phyloP scores from a whole-genome alignment of 1,284 basidiomycete genomes.

The Stygiomarasmius scandens region DNA sequence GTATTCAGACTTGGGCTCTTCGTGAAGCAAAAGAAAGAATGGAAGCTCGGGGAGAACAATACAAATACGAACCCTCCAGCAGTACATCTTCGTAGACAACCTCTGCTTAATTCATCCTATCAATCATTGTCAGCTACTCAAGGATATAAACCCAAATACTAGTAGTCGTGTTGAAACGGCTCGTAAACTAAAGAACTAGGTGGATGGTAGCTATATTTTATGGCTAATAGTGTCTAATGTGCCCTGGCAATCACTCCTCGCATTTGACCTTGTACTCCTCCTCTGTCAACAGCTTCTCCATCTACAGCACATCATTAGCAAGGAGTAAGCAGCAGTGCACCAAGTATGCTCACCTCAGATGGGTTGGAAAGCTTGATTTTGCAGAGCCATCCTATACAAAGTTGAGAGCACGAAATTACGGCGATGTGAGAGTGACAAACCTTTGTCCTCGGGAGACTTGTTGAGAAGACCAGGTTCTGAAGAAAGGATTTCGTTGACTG shows the following conservation, averaged over 20 bases:
- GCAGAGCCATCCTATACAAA: slow-evolving; percentile 86
- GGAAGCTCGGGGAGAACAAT: slow-evolving; percentile 86
- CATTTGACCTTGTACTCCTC: slow-evolving; percentile 81
- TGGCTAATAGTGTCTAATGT: slow-evolving; percentile 5
- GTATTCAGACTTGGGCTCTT: slow-evolving; percentile 89
- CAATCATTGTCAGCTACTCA: background rate
- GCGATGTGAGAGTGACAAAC: slow-evolving; percentile 44
- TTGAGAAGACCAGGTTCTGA: slow-evolving; percentile 84
- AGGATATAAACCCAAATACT: background rate
- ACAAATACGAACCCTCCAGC: slow-evolving; percentile 67
- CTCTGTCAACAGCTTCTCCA: slow-evolving; percentile 74
- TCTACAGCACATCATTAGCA: slow-evolving; percentile 41
- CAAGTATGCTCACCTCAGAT: slow-evolving; percentile 55
- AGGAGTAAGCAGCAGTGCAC: background rate
- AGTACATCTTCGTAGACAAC: slow-evolving; percentile 11
- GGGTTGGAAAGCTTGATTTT: slow-evolving; percentile 86
- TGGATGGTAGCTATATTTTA: background rate
- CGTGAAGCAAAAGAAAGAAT: slow-evolving; percentile 86
- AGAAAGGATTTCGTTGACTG: slow-evolving; percentile 78
- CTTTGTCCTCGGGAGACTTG: slow-evolving; percentile 85
- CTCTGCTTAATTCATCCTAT: background rate
- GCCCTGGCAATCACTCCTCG: slow-evolving; percentile 41
- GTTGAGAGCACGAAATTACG: background rate
- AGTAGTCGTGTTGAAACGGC: slow-evolving; percentile 7
- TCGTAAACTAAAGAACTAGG: background rate